Percentiles rank a stretch among this genome's conserved stretches.
Evolutionary conservation across 2,329 filamentous ascomycete species (phyloP).

Genomic region (Diplodia scrobiculata): DNA sequence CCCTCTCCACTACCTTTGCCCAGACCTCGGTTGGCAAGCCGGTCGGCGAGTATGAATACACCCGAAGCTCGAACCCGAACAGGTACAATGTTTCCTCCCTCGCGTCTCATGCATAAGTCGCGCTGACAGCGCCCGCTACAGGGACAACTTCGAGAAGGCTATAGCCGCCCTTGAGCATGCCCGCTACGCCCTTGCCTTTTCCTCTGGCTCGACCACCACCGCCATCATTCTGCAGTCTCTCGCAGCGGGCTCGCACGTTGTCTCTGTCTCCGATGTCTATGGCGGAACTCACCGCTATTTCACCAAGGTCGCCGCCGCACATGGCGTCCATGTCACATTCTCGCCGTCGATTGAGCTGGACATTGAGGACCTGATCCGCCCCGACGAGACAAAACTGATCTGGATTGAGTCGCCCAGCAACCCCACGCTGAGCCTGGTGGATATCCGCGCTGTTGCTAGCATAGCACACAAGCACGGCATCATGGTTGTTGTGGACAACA

Average conservation of each 20-base stretch:
- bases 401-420: conserved; percentile 98
- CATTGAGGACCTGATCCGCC: conserved; percentile 78
- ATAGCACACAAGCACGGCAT: conserved; percentile 86
- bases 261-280: conserved; percentile 96
- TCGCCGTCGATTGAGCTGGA: conserved; percentile 89
- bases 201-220: conserved; percentile 90
- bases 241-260: conserved; percentile 85
- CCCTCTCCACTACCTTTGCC: conserved; percentile 93
- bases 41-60: conserved; percentile 89
- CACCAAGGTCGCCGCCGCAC: conserved; percentile 92
- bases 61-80: conserved; percentile 90
- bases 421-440: conserved; percentile 87
- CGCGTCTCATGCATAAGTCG: conserved; percentile 16
- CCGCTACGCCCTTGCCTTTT: conserved; percentile 89
- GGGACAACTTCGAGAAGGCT: conserved; percentile 88
- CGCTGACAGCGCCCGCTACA: conserved; percentile 33
- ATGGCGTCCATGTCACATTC: conserved; percentile 93
- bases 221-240: conserved; percentile 91
- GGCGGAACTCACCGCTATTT: conserved; percentile 98
- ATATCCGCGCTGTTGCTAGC: conserved; percentile 82
- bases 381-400: conserved; percentile 80
- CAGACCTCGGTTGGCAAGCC: conserved; percentile 86
- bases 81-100: conserved; percentile 47
- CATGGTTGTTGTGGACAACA: conserved; percentile 98
- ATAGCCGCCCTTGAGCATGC: conserved; percentile 92